Evolutionary conservation across 192 early-diverging fungal genomes (phyloP).

Genomic region (Coemansia sp.): DNA sequence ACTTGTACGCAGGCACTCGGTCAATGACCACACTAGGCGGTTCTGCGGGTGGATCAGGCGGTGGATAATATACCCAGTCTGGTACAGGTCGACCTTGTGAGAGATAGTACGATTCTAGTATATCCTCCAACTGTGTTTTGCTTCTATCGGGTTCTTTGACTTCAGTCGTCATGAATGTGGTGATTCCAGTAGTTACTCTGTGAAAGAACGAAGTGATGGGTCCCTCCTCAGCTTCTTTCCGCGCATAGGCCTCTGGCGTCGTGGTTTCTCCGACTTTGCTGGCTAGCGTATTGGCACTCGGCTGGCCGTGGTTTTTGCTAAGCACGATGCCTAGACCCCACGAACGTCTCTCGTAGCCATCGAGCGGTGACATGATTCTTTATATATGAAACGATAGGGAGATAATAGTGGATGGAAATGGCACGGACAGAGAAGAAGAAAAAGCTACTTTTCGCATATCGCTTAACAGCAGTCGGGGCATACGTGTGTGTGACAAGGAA

Average conservation of each 20-base stretch:
- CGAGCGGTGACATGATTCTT: background rate
- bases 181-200: constrained; percentile 17
- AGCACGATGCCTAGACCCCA: constrained; percentile 47
- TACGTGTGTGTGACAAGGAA: background rate
- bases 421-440: background rate
- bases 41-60: constrained; percentile 28
- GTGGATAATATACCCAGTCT: constrained; percentile 43
- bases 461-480: background rate
- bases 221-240: constrained; percentile 6
- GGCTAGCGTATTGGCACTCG: background rate
- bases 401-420: background rate
- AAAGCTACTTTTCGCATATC: background rate
- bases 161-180: constrained; percentile 30
- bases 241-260: background rate
- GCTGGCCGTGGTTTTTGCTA: constrained; percentile 9
- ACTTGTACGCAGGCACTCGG: background rate
- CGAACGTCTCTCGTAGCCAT: constrained; percentile 16
- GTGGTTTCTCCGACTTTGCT: background rate
- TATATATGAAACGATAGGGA: background rate
- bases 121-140: constrained; percentile 51
- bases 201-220: constrained; percentile 23
- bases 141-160: background rate
- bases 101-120: constrained; percentile 49
- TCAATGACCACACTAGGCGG: background rate
- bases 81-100: constrained; percentile 40